Percentiles rank a stretch among this genome's conserved stretches.
These are phyloP conservation scores for Withania somnifera DNA, from an alignment of 305 asterid genomes.

Conservation along the genomic window DNA sequence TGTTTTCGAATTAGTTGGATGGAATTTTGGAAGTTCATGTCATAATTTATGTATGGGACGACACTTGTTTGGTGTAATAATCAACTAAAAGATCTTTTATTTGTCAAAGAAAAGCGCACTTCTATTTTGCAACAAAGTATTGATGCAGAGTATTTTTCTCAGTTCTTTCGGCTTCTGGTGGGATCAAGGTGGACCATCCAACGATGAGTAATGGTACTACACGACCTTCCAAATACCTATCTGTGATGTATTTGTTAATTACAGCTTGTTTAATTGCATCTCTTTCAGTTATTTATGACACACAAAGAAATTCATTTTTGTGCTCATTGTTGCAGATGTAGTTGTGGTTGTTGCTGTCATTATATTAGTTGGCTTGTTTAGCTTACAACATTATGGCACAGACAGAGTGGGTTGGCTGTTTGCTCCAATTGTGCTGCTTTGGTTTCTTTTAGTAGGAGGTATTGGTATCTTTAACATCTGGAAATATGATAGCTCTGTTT, in stretches of 20 bases:
- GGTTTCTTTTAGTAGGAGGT: conserved; percentile 95
- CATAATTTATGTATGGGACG: neutral
- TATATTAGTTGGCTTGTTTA: conserved; percentile 83
- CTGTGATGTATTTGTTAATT: neutral
- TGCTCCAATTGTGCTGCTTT: conserved; percentile 86
- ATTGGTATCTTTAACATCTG: conserved; percentile 79
- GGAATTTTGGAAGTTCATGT: neutral
- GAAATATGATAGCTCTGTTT: conserved; percentile 66
- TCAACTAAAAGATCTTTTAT: neutral
- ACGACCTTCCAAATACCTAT: neutral
- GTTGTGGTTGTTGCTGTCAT: conserved; percentile 80
- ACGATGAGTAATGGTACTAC: conserved; percentile 74
- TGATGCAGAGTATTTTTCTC: conserved; percentile 12
- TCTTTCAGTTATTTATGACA: neutral
- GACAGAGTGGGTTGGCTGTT: conserved; percentile 95
- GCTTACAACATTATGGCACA: conserved; percentile 94
- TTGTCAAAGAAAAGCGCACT: neutral
- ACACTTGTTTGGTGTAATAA: neutral
- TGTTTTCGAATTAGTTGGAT: neutral
- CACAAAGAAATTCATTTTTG: neutral
- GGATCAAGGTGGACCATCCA: conserved; percentile 86
- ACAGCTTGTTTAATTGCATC: neutral
- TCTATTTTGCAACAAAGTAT: neutral
- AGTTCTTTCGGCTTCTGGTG: conserved; percentile 99
- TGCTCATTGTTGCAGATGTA: conserved; percentile 49